Evolutionary conservation across 2,329 filamentous ascomycete species (phyloP).

Genomic region (Eurotiales sp.): DNA sequence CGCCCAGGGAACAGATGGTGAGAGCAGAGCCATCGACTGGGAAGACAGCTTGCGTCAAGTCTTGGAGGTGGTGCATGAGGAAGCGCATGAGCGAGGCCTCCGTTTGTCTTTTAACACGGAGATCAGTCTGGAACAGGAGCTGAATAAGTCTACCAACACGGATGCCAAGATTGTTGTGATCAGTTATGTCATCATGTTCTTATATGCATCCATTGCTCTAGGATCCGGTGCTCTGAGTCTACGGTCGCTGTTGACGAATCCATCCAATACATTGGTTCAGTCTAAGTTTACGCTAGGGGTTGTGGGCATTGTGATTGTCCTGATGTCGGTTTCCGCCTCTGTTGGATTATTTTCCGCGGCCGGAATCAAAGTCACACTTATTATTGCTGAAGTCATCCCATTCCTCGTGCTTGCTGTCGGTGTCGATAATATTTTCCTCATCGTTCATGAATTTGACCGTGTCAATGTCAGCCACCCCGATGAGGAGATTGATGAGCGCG

Average conservation of each 20-base stretch:
- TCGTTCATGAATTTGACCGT: constrained; percentile 95
- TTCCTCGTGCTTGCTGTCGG: constrained; percentile 95
- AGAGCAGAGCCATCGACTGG: constrained; percentile 80
- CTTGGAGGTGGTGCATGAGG: constrained; percentile 71
- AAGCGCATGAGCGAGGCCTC: constrained; percentile 73
- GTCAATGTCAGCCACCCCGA: constrained; percentile 91
- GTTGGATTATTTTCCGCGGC: constrained; percentile 91
- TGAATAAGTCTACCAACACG: constrained; percentile 97
- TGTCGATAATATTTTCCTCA: constrained; percentile 98
- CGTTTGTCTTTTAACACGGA: constrained; percentile 93
- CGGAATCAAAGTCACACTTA: constrained; percentile 90
- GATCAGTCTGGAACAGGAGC: constrained; percentile 87
- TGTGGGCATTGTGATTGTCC: constrained; percentile 86
- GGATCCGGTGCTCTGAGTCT: constrained; percentile 81
- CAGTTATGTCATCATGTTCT: constrained; percentile 98
- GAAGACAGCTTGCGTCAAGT: constrained; percentile 73
- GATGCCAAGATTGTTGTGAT: constrained; percentile 95
- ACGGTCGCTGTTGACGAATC: constrained; percentile 73
- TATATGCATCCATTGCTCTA: constrained; percentile 89
- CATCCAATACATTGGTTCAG: constrained; percentile 80
- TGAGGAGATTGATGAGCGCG: constrained; percentile 77
- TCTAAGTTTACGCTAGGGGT: constrained; percentile 97
- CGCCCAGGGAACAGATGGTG: constrained; percentile 65
- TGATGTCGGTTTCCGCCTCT: constrained; percentile 95
- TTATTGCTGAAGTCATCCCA: constrained; percentile 97